Base-by-base conservation (phyloP, 2,329 filamentous ascomycete species). In the Pestalotiopsis sp. region DNA sequence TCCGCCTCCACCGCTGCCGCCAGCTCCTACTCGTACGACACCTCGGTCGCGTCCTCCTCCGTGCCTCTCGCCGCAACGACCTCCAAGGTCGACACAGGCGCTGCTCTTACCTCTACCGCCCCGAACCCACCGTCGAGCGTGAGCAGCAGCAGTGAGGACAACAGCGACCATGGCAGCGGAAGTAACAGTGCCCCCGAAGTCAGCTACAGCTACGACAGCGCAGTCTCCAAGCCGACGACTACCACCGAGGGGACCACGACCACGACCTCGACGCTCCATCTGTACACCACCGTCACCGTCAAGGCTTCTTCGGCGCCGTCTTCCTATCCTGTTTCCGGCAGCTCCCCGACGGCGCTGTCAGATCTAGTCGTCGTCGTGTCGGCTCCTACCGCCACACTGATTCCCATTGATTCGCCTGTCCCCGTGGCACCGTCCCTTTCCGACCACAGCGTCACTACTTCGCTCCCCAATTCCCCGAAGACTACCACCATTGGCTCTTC, bases 1-100 rank as follows among this genome's bases (percentile, higher is more conserved):
- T 36, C 31, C 31, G 31, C 7, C 31, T 36, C 31, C 31, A 41
- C 57, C 20, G 27, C 57, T 52, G 20, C 20, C 13, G 23, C 23
- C 3, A 40, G 13, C 23, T 20, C 64, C 11, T n/a, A 20, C 25
- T 6, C 31, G 49, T 31, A 38, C 27, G 40, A 23, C 4, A 3
- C 14, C 12, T 20, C 61, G 25, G 40, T 6, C 38, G 20, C 31
- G 31, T 36, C 31, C 7, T 36, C 36, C 14, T 61, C 65, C 4
- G 71, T 65, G 60, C 68, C 70, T 13, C 69, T 71, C 36, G 74
- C 71, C 56, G 17, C 13, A 9, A 17, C 49, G 7, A 57, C 41
- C 31, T 56, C 45, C 3, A 73, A 75, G 49, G 49, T 74, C 31
- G 61, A 76, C 11, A 73, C 73, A 31, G 83, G 80, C 25, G 71